A percentile compares a stretch with the other conserved stretches of the same genome.
phyloP scores from a whole-genome alignment of 2,329 filamentous ascomycete genomes.

The Thermochaetoides dissita region DNA sequence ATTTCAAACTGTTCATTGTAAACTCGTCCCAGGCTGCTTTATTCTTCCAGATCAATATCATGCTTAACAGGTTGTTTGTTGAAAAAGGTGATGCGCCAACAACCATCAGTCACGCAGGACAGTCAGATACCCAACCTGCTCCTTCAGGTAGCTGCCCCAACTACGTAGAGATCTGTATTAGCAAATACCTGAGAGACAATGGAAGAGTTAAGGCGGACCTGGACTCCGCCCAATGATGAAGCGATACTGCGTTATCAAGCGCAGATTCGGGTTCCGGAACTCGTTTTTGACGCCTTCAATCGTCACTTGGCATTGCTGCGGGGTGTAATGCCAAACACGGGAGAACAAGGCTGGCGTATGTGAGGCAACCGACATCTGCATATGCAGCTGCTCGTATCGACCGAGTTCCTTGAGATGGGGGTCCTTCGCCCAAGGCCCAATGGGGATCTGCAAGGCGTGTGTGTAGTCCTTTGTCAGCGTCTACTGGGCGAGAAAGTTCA shows the following conservation, averaged over 20 bases:
- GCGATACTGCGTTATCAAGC: slow-evolving; percentile 23
- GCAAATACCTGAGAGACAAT: no score
- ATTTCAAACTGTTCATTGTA: no score
- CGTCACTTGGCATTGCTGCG: slow-evolving; percentile 27
- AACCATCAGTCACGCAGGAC: no score
- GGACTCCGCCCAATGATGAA: slow-evolving; percentile 20
- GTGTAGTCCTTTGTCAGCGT: no score
- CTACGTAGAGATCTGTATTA: no score
- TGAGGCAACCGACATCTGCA: slow-evolving; percentile 30
- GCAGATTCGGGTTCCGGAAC: slow-evolving; percentile 21
- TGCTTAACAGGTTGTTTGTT: no score
- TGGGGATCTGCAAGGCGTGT: slow-evolving; percentile 11
- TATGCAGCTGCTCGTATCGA: slow-evolving; percentile 23
- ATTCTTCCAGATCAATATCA: no score
- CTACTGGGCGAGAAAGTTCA: no score
- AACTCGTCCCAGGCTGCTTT: no score
- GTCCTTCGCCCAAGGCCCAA: slow-evolving; percentile 11
- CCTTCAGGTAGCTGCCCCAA: no score
- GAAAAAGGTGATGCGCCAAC: background rate
- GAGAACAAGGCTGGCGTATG: slow-evolving; percentile 28
- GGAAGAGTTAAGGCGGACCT: slow-evolving; percentile 1
- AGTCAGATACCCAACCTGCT: no score
- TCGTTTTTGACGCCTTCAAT: slow-evolving; percentile 28
- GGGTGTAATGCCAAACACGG: slow-evolving; percentile 23
- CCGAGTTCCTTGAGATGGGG: slow-evolving; percentile 10